phyloP scores from a whole-genome alignment of 495 filamentous ascomycete genomes.

The Hyphodiscus hymeniophilus region DNA sequence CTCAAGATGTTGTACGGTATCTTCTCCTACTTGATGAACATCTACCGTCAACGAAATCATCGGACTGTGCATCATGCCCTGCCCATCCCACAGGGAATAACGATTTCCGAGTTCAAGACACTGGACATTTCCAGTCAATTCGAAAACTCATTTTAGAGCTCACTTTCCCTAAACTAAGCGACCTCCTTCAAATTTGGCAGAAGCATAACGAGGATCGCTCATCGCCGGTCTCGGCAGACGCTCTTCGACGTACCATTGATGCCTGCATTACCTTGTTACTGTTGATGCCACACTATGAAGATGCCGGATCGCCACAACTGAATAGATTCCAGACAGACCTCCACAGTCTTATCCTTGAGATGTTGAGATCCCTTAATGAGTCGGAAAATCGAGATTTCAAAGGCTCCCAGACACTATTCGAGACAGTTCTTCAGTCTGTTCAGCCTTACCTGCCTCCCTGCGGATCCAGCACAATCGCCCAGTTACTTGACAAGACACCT shows the following conservation, averaged over 20 bases:
- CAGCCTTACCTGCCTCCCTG: slow-evolving; percentile 18
- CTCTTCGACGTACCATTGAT: slow-evolving; percentile 37
- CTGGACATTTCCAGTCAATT: slow-evolving; percentile 27
- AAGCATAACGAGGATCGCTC: slow-evolving; percentile 31
- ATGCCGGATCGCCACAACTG: slow-evolving; percentile 31
- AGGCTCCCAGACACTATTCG: slow-evolving; percentile 5
- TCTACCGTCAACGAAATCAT: neutral
- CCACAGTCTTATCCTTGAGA: neutral
- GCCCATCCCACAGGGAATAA: neutral
- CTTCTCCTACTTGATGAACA: slow-evolving; percentile 20
- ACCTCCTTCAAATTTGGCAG: slow-evolving; percentile 36
- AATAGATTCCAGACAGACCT: slow-evolving; percentile 29
- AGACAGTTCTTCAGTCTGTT: slow-evolving; percentile 13
- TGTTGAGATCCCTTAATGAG: slow-evolving; percentile 9
- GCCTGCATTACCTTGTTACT: slow-evolving; percentile 34
- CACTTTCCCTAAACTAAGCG: slow-evolving; percentile 37
- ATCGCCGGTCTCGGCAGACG: slow-evolving; percentile 33
- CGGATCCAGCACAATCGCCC: slow-evolving; percentile 13
- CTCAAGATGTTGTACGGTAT: slow-evolving; percentile 18
- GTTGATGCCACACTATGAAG: slow-evolving; percentile 34
- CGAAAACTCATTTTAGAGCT: slow-evolving; percentile 41
- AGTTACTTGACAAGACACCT: slow-evolving; percentile 21
- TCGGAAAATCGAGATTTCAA: slow-evolving; percentile 2
- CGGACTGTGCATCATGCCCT: slow-evolving; percentile 15
- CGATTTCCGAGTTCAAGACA: slow-evolving; percentile 6